These are phyloP conservation scores for Yamadazyma friedrichii DNA, from an alignment of 1,139 yeast species.

Conservation along the genomic window DNA sequence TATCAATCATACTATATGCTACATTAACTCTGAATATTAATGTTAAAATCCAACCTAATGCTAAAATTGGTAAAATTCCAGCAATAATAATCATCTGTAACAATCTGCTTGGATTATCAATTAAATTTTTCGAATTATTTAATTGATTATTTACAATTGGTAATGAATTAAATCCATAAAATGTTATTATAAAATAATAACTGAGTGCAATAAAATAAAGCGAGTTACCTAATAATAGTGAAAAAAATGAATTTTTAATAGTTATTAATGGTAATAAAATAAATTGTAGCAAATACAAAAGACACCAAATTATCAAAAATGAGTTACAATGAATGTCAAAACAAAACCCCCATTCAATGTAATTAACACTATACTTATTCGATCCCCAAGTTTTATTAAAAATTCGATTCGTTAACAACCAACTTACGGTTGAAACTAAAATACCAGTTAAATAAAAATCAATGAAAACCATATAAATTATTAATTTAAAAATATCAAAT, in stretches of 20 bases:
- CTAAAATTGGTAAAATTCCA: slow-evolving; percentile 53
- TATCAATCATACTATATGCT: slow-evolving; percentile 64
- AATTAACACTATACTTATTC: slow-evolving; percentile 40
- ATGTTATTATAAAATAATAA: slow-evolving; percentile 76
- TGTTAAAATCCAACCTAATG: slow-evolving; percentile 54
- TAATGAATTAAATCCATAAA: slow-evolving; percentile 82
- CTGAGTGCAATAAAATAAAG: slow-evolving; percentile 70
- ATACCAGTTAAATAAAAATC: slow-evolving; percentile 77
- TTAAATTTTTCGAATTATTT: slow-evolving; percentile 32
- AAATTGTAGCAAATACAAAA: slow-evolving; percentile 75
- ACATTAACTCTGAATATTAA: slow-evolving; percentile 68
- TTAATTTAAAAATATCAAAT: slow-evolving; percentile 57
- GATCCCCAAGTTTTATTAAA: slow-evolving; percentile 45
- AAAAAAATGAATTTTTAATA: slow-evolving; percentile 56
- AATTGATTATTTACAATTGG: slow-evolving; percentile 70
- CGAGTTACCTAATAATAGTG: slow-evolving; percentile 72
- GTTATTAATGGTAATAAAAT: slow-evolving; percentile 70
- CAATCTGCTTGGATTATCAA: slow-evolving; percentile 43
- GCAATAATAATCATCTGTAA: slow-evolving; percentile 40
- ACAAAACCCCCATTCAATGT: slow-evolving; percentile 91
- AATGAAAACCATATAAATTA: slow-evolving; percentile 79
- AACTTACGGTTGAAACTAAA: slow-evolving; percentile 66
- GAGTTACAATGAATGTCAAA: slow-evolving; percentile 93
- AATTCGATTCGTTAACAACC: slow-evolving; percentile 68
- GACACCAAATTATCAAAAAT: slow-evolving; percentile 76